These are phyloP conservation scores for Pseudisothecium myosuroides DNA, from an alignment of 225 moss, liverwort and hornwort genomes.

Conservation along the genomic window DNA sequence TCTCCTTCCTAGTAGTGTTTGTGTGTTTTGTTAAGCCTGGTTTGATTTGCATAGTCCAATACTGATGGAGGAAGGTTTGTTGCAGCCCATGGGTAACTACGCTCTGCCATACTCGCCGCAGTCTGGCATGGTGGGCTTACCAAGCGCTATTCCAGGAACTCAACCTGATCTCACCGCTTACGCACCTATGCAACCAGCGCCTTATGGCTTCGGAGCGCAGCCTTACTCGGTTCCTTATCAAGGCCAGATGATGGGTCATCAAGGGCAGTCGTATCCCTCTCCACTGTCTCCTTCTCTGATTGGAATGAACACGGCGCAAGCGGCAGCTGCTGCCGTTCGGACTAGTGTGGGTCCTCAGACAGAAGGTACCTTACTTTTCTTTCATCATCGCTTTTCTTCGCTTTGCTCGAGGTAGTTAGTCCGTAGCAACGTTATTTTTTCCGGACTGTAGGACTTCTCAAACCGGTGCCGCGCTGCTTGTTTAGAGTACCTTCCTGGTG, in stretches of 20 bases:
- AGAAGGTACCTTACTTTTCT: slow-evolving; percentile 39
- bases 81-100: slow-evolving; percentile 49
- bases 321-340: slow-evolving; percentile 57
- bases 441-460: not conserved
- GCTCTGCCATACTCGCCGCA: slow-evolving; percentile 45
- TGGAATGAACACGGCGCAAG: slow-evolving; percentile 68
- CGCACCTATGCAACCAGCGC: slow-evolving; percentile 58
- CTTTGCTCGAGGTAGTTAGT: not conserved
- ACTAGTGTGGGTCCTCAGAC: slow-evolving; percentile 85
- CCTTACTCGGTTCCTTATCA: slow-evolving; percentile 54
- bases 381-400: not conserved
- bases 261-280: slow-evolving; percentile 56
- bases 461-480: not conserved
- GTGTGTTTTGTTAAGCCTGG: not conserved
- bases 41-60: not conserved
- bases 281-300: slow-evolving; percentile 48
- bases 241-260: slow-evolving; percentile 58
- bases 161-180: slow-evolving; percentile 70
- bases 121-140: slow-evolving; percentile 41
- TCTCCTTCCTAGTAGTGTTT: not conserved
- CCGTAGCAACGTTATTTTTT: not conserved
- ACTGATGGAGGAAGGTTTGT: not conserved
- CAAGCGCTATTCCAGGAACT: slow-evolving; percentile 49
- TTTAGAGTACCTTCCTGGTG: not conserved
- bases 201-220: slow-evolving; percentile 48